A percentile compares a stretch with the other conserved stretches of the same genome.
These are phyloP conservation scores for Hyphodiscus hymeniophilus DNA, from an alignment of 495 filamentous ascomycete species.

Conservation along the genomic window DNA sequence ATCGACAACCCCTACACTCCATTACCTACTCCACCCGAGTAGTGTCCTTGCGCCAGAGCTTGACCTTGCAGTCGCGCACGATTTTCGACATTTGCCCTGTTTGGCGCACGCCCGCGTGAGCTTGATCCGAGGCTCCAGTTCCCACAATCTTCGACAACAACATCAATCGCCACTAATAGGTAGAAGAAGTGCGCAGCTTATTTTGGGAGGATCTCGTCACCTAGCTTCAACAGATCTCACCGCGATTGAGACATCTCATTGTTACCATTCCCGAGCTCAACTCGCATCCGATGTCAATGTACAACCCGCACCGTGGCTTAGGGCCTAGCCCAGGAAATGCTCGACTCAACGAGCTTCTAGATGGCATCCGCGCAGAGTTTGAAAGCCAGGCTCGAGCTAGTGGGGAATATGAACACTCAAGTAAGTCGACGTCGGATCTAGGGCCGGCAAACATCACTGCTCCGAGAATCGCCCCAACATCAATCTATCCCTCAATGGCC, in stretches of 20 bases:
- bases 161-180: not conserved
- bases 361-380: slow-evolving; percentile 84
- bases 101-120: not conserved
- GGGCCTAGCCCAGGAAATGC: slow-evolving; percentile 51
- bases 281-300: slow-evolving; percentile 58
- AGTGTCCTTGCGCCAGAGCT: not conserved
- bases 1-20: not conserved
- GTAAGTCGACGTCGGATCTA: slow-evolving; percentile 46
- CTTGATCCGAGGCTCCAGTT: not conserved
- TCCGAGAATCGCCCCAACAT: no score
- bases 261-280: not conserved
- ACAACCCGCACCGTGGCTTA: slow-evolving; percentile 81
- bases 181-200: no score
- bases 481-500: no score
- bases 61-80: not conserved
- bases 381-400: slow-evolving; percentile 68
- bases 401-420: slow-evolving; percentile 80
- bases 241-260: not conserved
- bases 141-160: not conserved
- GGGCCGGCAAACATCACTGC: no score
- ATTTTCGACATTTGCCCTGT: not conserved
- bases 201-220: not conserved
- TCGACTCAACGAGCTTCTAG: slow-evolving; percentile 83
- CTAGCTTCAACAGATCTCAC: not conserved
- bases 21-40: not conserved